Percentiles rank a stretch among this genome's conserved stretches.
Evolutionary conservation across 2,329 filamentous ascomycete genomes (phyloP).

Genomic region (Epichloe gansuensis): DNA sequence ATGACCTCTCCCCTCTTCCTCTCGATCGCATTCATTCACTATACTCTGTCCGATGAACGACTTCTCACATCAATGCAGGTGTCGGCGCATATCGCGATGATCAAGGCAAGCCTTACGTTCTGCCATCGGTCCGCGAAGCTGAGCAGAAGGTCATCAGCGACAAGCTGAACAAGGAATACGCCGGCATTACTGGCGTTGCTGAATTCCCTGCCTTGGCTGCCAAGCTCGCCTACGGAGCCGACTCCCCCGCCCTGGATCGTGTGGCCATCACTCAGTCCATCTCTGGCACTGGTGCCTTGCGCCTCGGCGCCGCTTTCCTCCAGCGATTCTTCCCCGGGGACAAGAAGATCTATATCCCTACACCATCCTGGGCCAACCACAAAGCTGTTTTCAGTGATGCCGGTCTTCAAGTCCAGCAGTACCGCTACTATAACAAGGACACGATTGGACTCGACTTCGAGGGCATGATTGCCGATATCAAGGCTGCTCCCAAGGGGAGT

Average conservation of each 20-base stretch:
- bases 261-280: slow-evolving; percentile 94
- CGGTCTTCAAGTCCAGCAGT: slow-evolving; percentile 82
- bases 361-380: slow-evolving; percentile 96
- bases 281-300: slow-evolving; percentile 90
- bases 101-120: slow-evolving; percentile 93
- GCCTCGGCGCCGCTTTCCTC: slow-evolving; percentile 90
- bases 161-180: slow-evolving; percentile 90
- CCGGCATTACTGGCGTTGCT: slow-evolving; percentile 90
- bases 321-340: slow-evolving; percentile 78
- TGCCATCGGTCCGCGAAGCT: slow-evolving; percentile 80
- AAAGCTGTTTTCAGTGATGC: slow-evolving; percentile 90
- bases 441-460: slow-evolving; percentile 97
- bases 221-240: slow-evolving; percentile 75
- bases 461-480: slow-evolving; percentile 81
- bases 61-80: slow-evolving; percentile 34
- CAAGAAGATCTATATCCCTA: slow-evolving; percentile 96
- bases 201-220: slow-evolving; percentile 89
- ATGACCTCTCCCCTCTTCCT: background rate
- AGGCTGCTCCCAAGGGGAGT: slow-evolving; percentile 73
- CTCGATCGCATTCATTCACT: background rate
- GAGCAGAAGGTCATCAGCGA: slow-evolving; percentile 74
- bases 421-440: slow-evolving; percentile 98
- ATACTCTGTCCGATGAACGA: slow-evolving; percentile 8
- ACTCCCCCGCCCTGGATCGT: slow-evolving; percentile 64
- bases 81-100: slow-evolving; percentile 98